These are phyloP conservation scores for Fusarium sp. DNA, from an alignment of 2,329 filamentous ascomycete species.

Conservation along the genomic window DNA sequence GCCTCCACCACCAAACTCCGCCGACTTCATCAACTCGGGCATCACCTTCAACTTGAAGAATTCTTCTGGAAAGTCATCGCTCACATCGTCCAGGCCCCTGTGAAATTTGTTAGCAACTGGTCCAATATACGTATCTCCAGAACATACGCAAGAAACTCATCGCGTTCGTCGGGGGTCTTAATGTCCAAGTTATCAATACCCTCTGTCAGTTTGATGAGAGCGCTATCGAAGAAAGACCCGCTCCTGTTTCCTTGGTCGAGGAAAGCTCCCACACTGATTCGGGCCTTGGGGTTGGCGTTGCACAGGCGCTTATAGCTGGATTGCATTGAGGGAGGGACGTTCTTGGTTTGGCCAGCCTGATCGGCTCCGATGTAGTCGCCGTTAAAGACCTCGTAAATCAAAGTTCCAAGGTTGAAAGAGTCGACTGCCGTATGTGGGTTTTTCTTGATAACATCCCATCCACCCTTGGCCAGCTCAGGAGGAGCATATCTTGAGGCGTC, in stretches of 20 bases:
- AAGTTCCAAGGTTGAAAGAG: slow-evolving; percentile 84
- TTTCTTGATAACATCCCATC: slow-evolving; percentile 93
- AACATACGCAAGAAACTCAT: slow-evolving; percentile 78
- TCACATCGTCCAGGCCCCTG: slow-evolving; percentile 82
- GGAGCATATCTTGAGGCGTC: slow-evolving; percentile 87
- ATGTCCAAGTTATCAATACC: slow-evolving; percentile 93
- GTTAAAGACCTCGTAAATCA: slow-evolving; percentile 94
- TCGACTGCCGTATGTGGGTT: slow-evolving; percentile 85
- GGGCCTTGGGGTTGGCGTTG: slow-evolving; percentile 88
- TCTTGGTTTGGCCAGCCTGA: slow-evolving; percentile 86
- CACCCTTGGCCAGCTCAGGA: slow-evolving; percentile 84
- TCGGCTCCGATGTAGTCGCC: slow-evolving; percentile 81
- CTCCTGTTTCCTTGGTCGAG: slow-evolving; percentile 86
- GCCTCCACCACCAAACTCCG: slow-evolving; percentile 97
- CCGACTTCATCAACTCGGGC: slow-evolving; percentile 94
- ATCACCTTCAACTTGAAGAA: slow-evolving; percentile 98
- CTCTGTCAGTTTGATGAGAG: slow-evolving; percentile 90
- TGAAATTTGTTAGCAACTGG: slow-evolving; percentile 50
- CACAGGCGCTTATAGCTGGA: slow-evolving; percentile 90
- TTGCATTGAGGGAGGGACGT: slow-evolving; percentile 88
- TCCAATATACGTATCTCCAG: no score
- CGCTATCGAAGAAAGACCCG: slow-evolving; percentile 92
- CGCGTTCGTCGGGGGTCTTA: slow-evolving; percentile 85
- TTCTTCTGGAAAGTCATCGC: slow-evolving; percentile 95
- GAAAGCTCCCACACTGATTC: slow-evolving; percentile 86